phyloP scores from a whole-genome alignment of 2,329 filamentous ascomycete species.

The Metarhizium robertsii region DNA sequence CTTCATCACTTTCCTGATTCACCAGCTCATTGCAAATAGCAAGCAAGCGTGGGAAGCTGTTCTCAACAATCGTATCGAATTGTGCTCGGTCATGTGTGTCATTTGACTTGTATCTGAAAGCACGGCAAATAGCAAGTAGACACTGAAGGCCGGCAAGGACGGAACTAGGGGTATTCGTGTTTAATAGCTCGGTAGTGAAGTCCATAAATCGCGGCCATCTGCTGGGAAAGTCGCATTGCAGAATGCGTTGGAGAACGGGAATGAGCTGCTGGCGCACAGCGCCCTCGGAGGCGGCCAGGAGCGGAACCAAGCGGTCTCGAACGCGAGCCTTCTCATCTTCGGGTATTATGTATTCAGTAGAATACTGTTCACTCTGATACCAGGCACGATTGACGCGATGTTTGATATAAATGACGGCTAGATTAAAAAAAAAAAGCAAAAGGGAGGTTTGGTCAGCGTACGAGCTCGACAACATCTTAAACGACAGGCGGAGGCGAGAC shows the following conservation, averaged over 20 bases:
- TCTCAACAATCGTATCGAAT: constrained; percentile 89
- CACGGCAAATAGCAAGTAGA: constrained; percentile 85
- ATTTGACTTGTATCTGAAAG: constrained; percentile 83
- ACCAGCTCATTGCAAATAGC: constrained; percentile 82
- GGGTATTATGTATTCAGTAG: constrained; percentile 64
- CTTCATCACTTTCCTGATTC: constrained; percentile 85
- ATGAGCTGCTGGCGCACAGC: constrained; percentile 88
- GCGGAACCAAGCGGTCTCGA: constrained; percentile 78
- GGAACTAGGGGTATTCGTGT: constrained; percentile 74
- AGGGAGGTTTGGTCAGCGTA: neutral
- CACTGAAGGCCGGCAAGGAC: constrained; percentile 93
- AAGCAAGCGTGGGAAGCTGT: constrained; percentile 80
- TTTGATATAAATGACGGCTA: constrained; percentile 95
- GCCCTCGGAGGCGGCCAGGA: constrained; percentile 71
- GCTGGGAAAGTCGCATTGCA: constrained; percentile 89
- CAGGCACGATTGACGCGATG: constrained; percentile 93
- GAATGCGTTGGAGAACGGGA: constrained; percentile 88
- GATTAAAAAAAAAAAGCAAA: neutral
- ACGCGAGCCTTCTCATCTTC: constrained; percentile 86
- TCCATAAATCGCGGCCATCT: constrained; percentile 94
- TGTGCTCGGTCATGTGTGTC: constrained; percentile 70
- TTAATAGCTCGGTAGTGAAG: constrained; percentile 80
- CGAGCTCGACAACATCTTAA: constrained; percentile 4
- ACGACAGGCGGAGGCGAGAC: constrained; percentile 1
- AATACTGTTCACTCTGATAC: constrained; percentile 67